Evolutionary conservation across 768 basidiomycete species (phyloP).

Genomic region (Chlorophyllum brunneum): DNA sequence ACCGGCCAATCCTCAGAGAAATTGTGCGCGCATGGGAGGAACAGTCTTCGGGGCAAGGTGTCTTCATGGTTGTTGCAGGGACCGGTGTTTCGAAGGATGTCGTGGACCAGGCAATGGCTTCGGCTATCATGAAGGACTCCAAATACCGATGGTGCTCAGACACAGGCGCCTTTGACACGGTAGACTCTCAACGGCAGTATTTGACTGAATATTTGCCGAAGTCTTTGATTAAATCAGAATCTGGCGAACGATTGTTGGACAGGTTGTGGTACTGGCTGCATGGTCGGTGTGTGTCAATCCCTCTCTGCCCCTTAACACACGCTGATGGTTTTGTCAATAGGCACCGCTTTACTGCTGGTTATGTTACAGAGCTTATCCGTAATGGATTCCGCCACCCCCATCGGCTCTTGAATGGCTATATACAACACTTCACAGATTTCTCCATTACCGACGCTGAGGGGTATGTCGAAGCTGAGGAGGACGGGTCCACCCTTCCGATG

Average conservation of each 20-base stretch:
- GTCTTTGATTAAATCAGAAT: constrained; percentile 21
- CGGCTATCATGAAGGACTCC: constrained; percentile 44
- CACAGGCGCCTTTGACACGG: constrained; percentile 37
- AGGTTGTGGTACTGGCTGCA: constrained; percentile 42
- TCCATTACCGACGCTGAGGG: constrained; percentile 32
- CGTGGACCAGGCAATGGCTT: constrained; percentile 41
- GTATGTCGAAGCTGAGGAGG: constrained; percentile 27
- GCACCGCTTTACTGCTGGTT: constrained; percentile 44
- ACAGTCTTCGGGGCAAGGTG: constrained; percentile 33
- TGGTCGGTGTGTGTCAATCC: constrained; percentile 31
- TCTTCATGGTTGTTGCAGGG: constrained; percentile 42
- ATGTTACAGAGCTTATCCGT: constrained; percentile 34
- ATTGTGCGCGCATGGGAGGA: constrained; percentile 39
- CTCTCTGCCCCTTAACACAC: not conserved
- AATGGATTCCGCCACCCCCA: constrained; percentile 37
- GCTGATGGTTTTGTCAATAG: constrained; percentile 19
- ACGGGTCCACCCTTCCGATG: constrained; percentile 22
- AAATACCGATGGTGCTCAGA: constrained; percentile 42
- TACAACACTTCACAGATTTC: constrained; percentile 36
- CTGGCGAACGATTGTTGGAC: constrained; percentile 31
- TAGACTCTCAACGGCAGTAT: constrained; percentile 30
- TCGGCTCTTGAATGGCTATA: constrained; percentile 36
- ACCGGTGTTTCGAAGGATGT: constrained; percentile 43
- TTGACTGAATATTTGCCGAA: constrained; percentile 34
- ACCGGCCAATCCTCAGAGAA: constrained; percentile 38